Percentiles rank a stretch among this genome's conserved stretches.
Evolutionary conservation across 2,329 filamentous ascomycete species (phyloP).

Genomic region (Fusarium sp.): DNA sequence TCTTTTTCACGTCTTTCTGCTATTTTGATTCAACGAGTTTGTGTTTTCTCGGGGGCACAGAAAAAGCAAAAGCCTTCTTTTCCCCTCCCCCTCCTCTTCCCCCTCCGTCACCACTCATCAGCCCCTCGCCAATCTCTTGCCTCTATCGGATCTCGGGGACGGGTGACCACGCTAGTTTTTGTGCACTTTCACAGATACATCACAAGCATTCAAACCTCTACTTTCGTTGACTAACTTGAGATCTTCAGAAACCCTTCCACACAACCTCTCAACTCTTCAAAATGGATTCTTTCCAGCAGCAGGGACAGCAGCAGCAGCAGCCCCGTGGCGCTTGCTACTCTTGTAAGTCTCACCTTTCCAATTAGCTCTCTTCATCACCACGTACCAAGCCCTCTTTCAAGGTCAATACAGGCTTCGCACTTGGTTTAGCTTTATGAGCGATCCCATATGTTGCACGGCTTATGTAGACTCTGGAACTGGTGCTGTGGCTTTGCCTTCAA

Average conservation of each 20-base stretch:
- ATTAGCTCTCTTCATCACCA: not conserved
- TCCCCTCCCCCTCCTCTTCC: conserved; percentile 24
- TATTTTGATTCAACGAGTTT: conserved; percentile 13
- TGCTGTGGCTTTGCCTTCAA: too few species aligned
- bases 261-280: conserved; percentile 39
- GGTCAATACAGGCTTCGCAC: conserved; percentile 1
- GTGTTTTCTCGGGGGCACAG: conserved; percentile 9
- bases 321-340: conserved; percentile 65
- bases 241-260: conserved; percentile 30
- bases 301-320: conserved; percentile 40
- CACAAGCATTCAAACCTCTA: not conserved
- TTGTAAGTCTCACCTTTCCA: conserved; percentile 56
- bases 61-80: conserved; percentile 5
- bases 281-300: conserved; percentile 57
- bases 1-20: conserved; percentile 12
- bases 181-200: conserved; percentile 8
- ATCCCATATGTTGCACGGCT: not conserved
- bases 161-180: conserved; percentile 35
- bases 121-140: conserved; percentile 48
- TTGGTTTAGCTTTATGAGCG: not conserved
- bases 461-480: not conserved
- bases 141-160: conserved; percentile 46
- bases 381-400: conserved; percentile 1
- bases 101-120: conserved; percentile 37
- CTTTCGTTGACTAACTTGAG: conserved; percentile 31